Percentiles rank a stretch among this genome's conserved stretches.
Evolutionary conservation across 2,329 filamentous ascomycete species (phyloP).

Genomic region (Talaromyces rugulosus): DNA sequence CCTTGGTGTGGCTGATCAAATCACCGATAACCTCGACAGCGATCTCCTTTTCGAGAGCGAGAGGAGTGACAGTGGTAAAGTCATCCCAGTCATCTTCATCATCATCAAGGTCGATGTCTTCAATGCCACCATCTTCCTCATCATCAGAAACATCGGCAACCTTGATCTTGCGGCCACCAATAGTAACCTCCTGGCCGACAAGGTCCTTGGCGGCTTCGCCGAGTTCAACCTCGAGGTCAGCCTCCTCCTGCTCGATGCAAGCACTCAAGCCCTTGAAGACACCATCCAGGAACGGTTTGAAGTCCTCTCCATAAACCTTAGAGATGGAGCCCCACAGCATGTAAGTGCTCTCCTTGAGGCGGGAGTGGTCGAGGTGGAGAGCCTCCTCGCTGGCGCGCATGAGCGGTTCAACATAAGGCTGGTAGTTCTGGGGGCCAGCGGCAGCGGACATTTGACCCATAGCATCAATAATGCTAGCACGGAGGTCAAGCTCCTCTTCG

Average conservation of each 20-base stretch:
- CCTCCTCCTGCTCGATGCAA: constrained; percentile 84
- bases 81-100: constrained; percentile 83
- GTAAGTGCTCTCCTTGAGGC: constrained; percentile 92
- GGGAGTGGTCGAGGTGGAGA: constrained; percentile 79
- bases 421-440: constrained; percentile 79
- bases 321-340: constrained; percentile 94
- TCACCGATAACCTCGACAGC: constrained; percentile 93
- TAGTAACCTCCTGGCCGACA: constrained; percentile 68
- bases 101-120: constrained; percentile 67
- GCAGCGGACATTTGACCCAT: constrained; percentile 90
- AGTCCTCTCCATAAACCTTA: constrained; percentile 78
- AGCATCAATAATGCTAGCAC: constrained; percentile 84
- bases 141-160: constrained; percentile 63
- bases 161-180: constrained; percentile 82
- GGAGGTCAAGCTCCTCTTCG: constrained; percentile 83
- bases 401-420: constrained; percentile 83
- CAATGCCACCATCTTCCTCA: constrained; percentile 58
- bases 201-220: constrained; percentile 71
- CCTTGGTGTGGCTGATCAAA: constrained; percentile 80
- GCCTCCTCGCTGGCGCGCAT: constrained; percentile 93
- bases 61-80: constrained; percentile 76
- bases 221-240: constrained; percentile 71
- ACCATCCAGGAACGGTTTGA: constrained; percentile 44
- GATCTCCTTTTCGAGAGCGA: constrained; percentile 95
- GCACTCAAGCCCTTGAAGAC: constrained; percentile 61